phyloP scores from a whole-genome alignment of 2,329 filamentous ascomycete genomes.

The Chaetomiaceae sp. region DNA sequence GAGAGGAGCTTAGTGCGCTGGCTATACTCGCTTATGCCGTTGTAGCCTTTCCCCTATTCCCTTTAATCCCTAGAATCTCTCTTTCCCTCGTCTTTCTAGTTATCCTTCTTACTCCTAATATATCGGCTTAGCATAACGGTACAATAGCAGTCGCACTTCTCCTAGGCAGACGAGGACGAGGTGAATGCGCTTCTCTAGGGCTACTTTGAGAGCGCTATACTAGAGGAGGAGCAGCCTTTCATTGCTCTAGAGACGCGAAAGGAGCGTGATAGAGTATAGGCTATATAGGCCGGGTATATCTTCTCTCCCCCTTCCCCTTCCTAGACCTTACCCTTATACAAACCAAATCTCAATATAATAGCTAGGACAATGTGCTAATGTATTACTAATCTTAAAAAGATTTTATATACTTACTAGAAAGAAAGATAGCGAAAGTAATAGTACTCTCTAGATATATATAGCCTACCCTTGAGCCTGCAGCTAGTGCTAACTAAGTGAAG shows the following conservation, averaged over 20 bases:
- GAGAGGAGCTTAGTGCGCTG: too few species aligned
- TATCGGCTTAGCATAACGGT: conserved; percentile 2
- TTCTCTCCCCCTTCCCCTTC: neutral
- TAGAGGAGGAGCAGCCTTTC: conserved; percentile 11
- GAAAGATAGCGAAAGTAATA: neutral
- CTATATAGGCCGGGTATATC: conserved; percentile 9
- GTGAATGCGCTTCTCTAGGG: conserved; percentile 9
- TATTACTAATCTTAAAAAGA: conserved; percentile 6
- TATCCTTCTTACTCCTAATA: conserved; percentile 9
- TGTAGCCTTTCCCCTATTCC: too few species aligned
- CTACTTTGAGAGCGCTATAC: conserved; percentile 1
- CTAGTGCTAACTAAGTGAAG: conserved; percentile 3
- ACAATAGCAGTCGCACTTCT: conserved; percentile 11
- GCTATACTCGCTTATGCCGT: too few species aligned
- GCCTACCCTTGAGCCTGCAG: neutral
- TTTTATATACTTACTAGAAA: conserved; percentile 4
- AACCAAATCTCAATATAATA: conserved; percentile 4
- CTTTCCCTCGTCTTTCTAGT: conserved; percentile 1
- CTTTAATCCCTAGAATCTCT: neutral
- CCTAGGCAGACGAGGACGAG: conserved; percentile 4
- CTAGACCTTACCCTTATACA: neutral
- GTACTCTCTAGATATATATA: neutral
- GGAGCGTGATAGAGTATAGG: conserved; percentile 12
- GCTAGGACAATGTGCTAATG: conserved; percentile 4
- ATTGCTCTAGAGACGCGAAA: conserved; percentile 6